phyloP scores from a whole-genome alignment of 805 yeast species.

The Komagataella phaffii region DNA sequence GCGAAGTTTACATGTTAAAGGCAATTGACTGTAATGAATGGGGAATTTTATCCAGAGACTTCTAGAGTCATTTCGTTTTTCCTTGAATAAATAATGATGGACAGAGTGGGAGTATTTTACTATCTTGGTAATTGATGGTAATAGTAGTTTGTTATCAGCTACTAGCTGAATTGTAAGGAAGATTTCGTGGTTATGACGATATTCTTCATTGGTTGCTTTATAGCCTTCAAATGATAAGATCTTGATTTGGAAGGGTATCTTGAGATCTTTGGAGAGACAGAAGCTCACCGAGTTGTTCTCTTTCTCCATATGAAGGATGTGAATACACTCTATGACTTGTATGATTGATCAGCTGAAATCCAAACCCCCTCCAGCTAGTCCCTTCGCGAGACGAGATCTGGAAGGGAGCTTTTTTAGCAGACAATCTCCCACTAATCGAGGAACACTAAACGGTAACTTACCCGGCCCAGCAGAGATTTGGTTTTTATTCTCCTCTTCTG shows the following conservation, averaged over 20 bases:
- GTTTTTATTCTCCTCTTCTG: neutral
- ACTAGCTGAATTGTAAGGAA: conserved; percentile 13
- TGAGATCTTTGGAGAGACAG: conserved; percentile 42
- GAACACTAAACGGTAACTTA: neutral
- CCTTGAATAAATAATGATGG: conserved; percentile 11
- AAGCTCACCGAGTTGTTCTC: conserved; percentile 24
- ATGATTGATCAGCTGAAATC: neutral
- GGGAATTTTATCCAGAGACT: conserved; percentile 52
- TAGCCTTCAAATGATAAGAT: conserved; percentile 14
- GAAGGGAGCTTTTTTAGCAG: neutral
- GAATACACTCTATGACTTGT: neutral
- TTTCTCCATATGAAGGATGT: neutral
- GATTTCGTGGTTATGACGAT: conserved; percentile 13
- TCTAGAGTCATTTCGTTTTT: conserved; percentile 34
- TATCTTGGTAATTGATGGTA: conserved; percentile 29
- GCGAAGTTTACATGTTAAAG: conserved; percentile 42
- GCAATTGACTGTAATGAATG: conserved; percentile 57
- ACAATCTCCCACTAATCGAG: too few species aligned
- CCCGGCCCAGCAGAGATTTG: neutral
- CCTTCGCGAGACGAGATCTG: neutral
- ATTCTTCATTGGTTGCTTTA: conserved; percentile 28
- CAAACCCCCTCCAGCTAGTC: neutral
- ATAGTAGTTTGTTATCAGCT: conserved; percentile 25
- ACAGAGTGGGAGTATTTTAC: neutral
- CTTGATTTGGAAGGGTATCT: conserved; percentile 32